phyloP scores from a whole-genome alignment of 2,329 filamentous ascomycete genomes.

The Penicillium sp. region DNA sequence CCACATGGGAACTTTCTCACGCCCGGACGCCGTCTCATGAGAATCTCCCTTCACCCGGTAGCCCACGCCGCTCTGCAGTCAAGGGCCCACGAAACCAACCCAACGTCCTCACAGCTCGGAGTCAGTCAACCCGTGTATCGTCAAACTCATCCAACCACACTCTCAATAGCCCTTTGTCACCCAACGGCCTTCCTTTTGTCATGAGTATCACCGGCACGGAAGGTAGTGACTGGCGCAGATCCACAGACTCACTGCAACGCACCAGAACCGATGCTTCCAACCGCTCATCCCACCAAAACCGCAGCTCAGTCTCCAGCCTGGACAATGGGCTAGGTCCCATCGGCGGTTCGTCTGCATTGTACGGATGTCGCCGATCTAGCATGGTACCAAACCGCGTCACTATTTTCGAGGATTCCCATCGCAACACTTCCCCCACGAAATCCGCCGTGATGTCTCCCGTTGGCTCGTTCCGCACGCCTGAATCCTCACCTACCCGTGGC shows the following conservation, averaged over 20 bases:
- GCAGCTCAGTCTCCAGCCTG: conserved; percentile 8
- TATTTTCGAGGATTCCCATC: conserved; percentile 42
- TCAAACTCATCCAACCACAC: conserved; percentile 5
- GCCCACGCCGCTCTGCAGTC: conserved; percentile 34
- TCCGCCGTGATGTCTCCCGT: conserved; percentile 4
- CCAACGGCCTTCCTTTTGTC: conserved; percentile 16
- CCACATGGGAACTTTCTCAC: conserved; percentile 28
- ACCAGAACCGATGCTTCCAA: conserved; percentile 23
- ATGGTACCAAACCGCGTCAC: conserved; percentile 31
- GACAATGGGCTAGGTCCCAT: conserved; percentile 6
- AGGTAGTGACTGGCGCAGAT: conserved; percentile 29
- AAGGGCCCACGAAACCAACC: conserved; percentile 38
- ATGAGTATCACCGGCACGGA: conserved; percentile 23
- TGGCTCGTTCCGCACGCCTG: conserved; percentile 15
- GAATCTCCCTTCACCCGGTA: conserved; percentile 26
- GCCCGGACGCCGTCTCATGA: conserved; percentile 25
- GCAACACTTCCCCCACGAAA: conserved; percentile 18
- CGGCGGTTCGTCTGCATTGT: conserved; percentile 10
- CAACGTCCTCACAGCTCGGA: conserved; percentile 15
- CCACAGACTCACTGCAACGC: conserved; percentile 29
- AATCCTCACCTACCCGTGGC: conserved; percentile 13
- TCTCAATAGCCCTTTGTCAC: background rate
- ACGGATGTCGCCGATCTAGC: conserved; percentile 14
- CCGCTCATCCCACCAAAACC: conserved; percentile 15
- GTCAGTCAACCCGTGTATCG: conserved; percentile 18